phyloP scores from a whole-genome alignment of 306 rosid genomes.

The Chamaecrista fasciculata region DNA sequence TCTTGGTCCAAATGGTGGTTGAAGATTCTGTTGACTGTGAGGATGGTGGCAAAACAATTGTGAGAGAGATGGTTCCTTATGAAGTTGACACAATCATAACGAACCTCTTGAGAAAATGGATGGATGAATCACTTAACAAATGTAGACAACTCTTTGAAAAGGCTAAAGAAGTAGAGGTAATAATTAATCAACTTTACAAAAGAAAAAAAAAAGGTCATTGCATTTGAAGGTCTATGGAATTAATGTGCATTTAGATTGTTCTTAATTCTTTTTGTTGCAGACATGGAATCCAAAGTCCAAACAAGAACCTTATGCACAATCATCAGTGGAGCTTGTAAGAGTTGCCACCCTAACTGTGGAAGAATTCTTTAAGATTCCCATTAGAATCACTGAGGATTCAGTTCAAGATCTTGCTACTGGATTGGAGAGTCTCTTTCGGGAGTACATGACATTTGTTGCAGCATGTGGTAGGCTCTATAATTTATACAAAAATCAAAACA shows the following conservation, averaged over 20 bases:
- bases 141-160: conserved; percentile 49
- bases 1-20: conserved; percentile 70
- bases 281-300: conserved; percentile 94
- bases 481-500: neutral
- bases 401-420: conserved; percentile 73
- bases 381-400: conserved; percentile 66
- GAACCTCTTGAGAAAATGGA: conserved; percentile 70
- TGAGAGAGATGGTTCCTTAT: conserved; percentile 77
- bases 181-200: too few species aligned
- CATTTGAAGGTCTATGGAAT: too few species aligned
- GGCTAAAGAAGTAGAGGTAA: conserved; percentile 83
- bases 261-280: conserved; percentile 52
- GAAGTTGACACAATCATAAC: conserved; percentile 73
- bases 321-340: conserved; percentile 67
- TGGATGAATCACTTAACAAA: conserved; percentile 49
- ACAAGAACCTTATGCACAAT: conserved; percentile 72
- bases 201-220: too few species aligned
- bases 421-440: conserved; percentile 60
- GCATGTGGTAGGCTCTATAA: conserved; percentile 45
- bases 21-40: conserved; percentile 81
- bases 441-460: conserved; percentile 66
- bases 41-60: conserved; percentile 80
- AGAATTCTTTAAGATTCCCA: conserved; percentile 72
- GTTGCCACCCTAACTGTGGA: conserved; percentile 49
- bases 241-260: too few species aligned